Percentiles rank a stretch among this genome's conserved stretches.
Conservation (phyloP, 2,329 filamentous ascomycete genomes). For the Helicocarpus griseus region DNA sequence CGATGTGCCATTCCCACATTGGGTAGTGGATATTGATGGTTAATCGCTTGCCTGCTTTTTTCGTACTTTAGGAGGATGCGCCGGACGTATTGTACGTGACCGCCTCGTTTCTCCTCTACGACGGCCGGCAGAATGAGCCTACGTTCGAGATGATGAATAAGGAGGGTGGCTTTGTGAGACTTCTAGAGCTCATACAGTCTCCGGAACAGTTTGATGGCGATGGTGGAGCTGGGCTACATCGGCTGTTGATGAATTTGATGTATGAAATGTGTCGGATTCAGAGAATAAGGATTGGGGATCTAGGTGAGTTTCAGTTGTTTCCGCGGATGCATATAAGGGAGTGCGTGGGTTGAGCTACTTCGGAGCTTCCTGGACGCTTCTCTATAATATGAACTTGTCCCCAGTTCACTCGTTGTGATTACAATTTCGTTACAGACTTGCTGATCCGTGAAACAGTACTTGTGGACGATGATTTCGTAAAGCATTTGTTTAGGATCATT, state of each 20-base stretch:
- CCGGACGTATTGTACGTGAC: conserved; percentile 69
- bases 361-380: background rate
- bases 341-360: background rate
- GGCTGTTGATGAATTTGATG: conserved; percentile 72
- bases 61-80: conserved; percentile 65
- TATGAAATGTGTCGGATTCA: conserved; percentile 97
- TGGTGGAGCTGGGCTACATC: conserved; percentile 54
- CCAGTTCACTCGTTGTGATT: background rate
- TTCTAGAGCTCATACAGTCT: conserved; percentile 70
- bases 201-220: conserved; percentile 41
- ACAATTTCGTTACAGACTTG: background rate
- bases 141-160: conserved; percentile 81
- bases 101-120: conserved; percentile 72
- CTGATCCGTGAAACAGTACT: conserved; percentile 4
- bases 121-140: conserved; percentile 67
- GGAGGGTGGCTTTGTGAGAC: conserved; percentile 71
- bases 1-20: background rate
- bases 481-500: conserved; percentile 75
- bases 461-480: conserved; percentile 69
- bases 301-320: conserved; percentile 46
- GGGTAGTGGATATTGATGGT: background rate
- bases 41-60: background rate
- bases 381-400: background rate
- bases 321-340: background rate
- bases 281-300: conserved; percentile 63